Conservation (phyloP, 345 rosid genomes). For the Salix viminalis region DNA sequence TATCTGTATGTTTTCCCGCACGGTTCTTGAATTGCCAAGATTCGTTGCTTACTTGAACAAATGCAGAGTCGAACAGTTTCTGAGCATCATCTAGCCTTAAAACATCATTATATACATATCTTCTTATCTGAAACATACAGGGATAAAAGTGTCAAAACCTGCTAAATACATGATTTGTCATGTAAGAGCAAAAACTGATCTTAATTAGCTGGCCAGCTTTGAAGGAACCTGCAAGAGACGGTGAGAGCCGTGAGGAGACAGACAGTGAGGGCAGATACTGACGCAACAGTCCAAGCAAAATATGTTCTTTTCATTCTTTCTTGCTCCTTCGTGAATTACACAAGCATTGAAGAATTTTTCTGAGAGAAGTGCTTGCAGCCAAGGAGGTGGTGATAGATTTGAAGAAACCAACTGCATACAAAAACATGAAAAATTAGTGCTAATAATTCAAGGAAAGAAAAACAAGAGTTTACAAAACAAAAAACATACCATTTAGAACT, state of each 20-base stretch:
- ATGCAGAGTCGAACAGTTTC: slow-evolving; percentile 68
- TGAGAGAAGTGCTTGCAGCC: slow-evolving; percentile 56
- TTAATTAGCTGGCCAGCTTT: background rate
- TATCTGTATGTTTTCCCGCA: background rate
- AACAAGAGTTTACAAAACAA: background rate
- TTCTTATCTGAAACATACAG: slow-evolving; percentile 55
- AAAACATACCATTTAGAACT: slow-evolving; percentile 1
- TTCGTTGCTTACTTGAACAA: slow-evolving; percentile 54
- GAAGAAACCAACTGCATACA: slow-evolving; percentile 29
- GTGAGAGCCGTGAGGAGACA: slow-evolving; percentile 61
- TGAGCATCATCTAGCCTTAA: slow-evolving; percentile 62
- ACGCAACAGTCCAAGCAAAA: slow-evolving; percentile 73
- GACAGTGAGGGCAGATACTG: slow-evolving; percentile 80
- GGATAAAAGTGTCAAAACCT: background rate
- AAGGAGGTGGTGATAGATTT: slow-evolving; percentile 26
- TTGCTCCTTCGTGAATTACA: slow-evolving; percentile 49
- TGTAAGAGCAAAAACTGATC: background rate
- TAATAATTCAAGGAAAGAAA: background rate
- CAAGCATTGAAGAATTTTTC: slow-evolving; percentile 90
- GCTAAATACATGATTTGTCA: background rate
- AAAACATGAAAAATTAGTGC: background rate
- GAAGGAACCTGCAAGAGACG: slow-evolving; percentile 64
- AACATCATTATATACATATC: slow-evolving; percentile 85
- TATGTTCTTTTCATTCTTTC: slow-evolving; percentile 81
- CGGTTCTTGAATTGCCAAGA: background rate